Base-by-base conservation (phyloP, 1,284 basidiomycete genomes). In the Somion occarium region DNA sequence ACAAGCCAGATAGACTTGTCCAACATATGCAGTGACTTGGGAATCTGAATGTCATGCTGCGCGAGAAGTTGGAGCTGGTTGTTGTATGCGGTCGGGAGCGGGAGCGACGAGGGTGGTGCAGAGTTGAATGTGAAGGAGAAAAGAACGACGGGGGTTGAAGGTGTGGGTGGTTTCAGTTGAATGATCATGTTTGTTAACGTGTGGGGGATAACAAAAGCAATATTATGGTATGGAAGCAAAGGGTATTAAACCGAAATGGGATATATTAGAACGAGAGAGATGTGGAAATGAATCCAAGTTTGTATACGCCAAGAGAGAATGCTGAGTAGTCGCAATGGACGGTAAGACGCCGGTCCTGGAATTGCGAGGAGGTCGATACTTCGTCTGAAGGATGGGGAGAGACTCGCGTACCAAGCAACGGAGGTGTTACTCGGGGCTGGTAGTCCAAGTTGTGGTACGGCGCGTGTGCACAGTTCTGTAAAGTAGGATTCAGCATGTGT, bases 1-100 rank as follows among this genome's bases (percentile, higher is more conserved):
- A 79, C 71, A 15, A 84, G 63, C 48, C 80, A 80, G 2, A 77
- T 79, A 22, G 84, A 72, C 57, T 78, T 78, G 71, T 89, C 87
- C 25, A 89, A 69, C 34, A 80, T 75, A 64, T 87, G 83, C 11
- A 83, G 61, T 12, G 70, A 71, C 1, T 65, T 64, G 1, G 85
- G 85, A 25, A 74, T 62, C 34, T 85, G 79, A 46, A 89, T 74
- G 48, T 80, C 78, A 48, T 85, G 75, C 19, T 72, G 58, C 24
- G 72, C 68, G 22, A 85, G 68, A 24, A 74, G 64, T 13, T 75
- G 69, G 19, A 84, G 67, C 56, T 83, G 80, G 50, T 69, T 72
- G 46, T 74, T 74, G 87, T 77, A 89, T 48, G 72, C 74, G 47
- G 59, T 68, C 11, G 85, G 79, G 44, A 76, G 61, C 30, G 74